Base-by-base conservation (phyloP, 164 flowering plant genomes). In the Vitis riparia region DNA sequence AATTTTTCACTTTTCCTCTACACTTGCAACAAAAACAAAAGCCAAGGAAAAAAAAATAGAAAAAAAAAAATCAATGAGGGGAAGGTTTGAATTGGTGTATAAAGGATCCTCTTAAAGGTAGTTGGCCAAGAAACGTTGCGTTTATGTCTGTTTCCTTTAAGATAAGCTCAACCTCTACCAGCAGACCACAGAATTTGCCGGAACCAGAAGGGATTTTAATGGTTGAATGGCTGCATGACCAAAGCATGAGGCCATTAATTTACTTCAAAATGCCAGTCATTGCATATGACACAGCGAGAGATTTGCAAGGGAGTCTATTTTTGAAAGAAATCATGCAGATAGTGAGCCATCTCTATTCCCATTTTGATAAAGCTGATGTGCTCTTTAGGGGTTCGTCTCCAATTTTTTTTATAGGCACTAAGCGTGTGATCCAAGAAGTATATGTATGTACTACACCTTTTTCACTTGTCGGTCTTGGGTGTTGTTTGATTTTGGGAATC, bases 331-430 rank as follows among this genome's bases (percentile, higher is more conserved):
- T 84, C 87, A 87, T 80, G 86, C 87, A 75, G 30, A 77, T 70
- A 52, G 81, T 70, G 61, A 77, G 55, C 61, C 5, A 15, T 65
- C 51, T 50, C 27, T 37, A 15, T 62, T 37, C 30, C 47, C 23
- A 12, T 37, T 64, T 65, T 51, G 62, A 65, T 70, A 66, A 68
- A 19, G 14, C 62, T 29, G n/a, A 63, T 67, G 47, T 32, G 11
- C 59, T 63, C 70, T 57, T 76, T 66, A 65, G 65, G 51, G 47
- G 44, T 37, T 55, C 65, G 69, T 37, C 74, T 69, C 87, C 78
- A 79, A 81, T 79, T 84, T 84, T 83, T 80, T 85, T 81, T 83
- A 73, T 57, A 67, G 78, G 86, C 90, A 86, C 85, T 75, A 71
- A 76, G 62, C 61, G 95, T 81, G 86, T 85, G 91, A 89, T 37